Conservation (phyloP, 306 rosid species). For the Adenanthera pavonina region DNA sequence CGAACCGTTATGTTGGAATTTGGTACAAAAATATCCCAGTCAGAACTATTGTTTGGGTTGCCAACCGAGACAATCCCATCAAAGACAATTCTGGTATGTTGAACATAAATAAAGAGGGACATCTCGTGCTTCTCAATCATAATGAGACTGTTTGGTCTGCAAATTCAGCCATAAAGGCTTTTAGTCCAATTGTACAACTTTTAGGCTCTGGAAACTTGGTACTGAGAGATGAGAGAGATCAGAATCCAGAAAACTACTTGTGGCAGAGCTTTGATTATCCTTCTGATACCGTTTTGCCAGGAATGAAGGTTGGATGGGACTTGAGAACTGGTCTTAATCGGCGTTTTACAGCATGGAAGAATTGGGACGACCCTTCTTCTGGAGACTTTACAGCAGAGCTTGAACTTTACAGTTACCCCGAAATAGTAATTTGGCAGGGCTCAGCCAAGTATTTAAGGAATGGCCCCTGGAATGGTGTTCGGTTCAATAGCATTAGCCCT, state of each 20-base stretch:
- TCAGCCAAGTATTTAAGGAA: background rate
- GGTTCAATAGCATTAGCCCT: background rate
- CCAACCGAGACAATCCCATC: slow-evolving; percentile 52
- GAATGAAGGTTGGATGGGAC: slow-evolving; percentile 48
- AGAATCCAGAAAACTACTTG: slow-evolving; percentile 16
- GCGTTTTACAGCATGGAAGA: slow-evolving; percentile 35
- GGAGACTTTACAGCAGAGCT: slow-evolving; percentile 28
- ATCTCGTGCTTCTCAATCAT: slow-evolving; percentile 29
- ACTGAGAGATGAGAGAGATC: slow-evolving; percentile 37
- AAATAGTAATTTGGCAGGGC: slow-evolving; percentile 20
- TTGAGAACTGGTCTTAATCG: slow-evolving; percentile 2
- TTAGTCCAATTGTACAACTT: slow-evolving; percentile 31
- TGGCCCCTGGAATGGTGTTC: background rate
- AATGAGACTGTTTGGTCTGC: slow-evolving; percentile 44
- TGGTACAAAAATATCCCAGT: slow-evolving; percentile 51
- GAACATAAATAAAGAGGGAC: slow-evolving; percentile 29
- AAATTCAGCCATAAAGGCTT: background rate
- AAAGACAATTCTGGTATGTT: slow-evolving; percentile 42
- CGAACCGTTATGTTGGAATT: slow-evolving; percentile 55
- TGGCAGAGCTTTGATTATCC: slow-evolving; percentile 54
- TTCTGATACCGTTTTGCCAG: slow-evolving; percentile 32
- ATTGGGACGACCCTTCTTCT: slow-evolving; percentile 37
- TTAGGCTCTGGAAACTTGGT: slow-evolving; percentile 51
- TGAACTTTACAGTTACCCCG: background rate
- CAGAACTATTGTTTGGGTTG: slow-evolving; percentile 58